Base-by-base conservation (phyloP, 2,329 filamentous ascomycete genomes). In the Aspergillus sp. region DNA sequence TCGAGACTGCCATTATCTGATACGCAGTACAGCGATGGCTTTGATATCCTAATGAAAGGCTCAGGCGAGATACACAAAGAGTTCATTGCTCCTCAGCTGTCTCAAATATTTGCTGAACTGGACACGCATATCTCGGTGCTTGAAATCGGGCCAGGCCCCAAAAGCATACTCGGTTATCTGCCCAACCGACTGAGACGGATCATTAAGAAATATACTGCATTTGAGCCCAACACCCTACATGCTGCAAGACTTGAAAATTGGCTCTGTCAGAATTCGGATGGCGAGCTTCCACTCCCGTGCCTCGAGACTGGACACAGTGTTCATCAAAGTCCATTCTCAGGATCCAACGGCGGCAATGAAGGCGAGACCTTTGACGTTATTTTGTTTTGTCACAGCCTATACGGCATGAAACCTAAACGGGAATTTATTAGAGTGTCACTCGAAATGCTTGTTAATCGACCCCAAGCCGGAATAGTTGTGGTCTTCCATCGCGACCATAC, bases 301-400 rank as follows among this genome's bases (percentile, higher is more conserved):
- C 56, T 64, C 11, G 52, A 60, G 23, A 11, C 33, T 4, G 39
- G 37, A 19, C 47, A 55, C 14, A n/a, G 45, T 7, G 52, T 66
- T 24, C 50, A 52, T 45, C 59, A 35, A 37, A 27, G 17, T 17
- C 51, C 52, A 47, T 65, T 37, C 23, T 41, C 56, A n/a, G 56
- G 76, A 7, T 62, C 59, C 43, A 62, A 68, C 23, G 62, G n/a
- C 47, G 55, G n/a, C 12, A 53, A 45, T 40, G 61, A 51, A 56
- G 63, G 71, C 33, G 67, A 76, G 21, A 78, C 73, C 58, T 87
- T 79, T 64, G 79, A 88, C 61, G 12, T 86, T 41, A 68, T 88
- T 17, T 65, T 88, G 4, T 85, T 88, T 70, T 87, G 84, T 62
- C 84, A 87, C 67, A 86, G 85, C 72, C 80, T 87, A 79, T 86